Base-by-base conservation (phyloP, 495 filamentous ascomycete species). In the Neurospora intermedia region DNA sequence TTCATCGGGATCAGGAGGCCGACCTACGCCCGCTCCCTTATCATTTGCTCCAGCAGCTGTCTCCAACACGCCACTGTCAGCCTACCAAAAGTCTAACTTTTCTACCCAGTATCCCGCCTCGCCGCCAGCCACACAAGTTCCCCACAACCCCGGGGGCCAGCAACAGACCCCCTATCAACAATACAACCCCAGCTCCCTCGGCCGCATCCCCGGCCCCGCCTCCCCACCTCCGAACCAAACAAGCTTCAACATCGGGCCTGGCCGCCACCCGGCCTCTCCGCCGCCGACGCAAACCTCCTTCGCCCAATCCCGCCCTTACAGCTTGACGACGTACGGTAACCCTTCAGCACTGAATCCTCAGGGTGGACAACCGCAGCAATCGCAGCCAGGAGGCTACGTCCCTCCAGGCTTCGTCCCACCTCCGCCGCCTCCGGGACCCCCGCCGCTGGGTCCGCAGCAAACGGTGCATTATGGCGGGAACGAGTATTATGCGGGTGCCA, bases 391-490 rank as follows among this genome's bases (percentile, higher is more conserved):
- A 13, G 41, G 48, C 39, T 87, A 85, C 69, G 85, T 95, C 75
- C 93, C 93, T 42, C 88, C 89, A 20, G 94, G 94, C 20, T 98
- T 97, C 80, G 88, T 97, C 45, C 95, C 94, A 1, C 95, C 95
- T 1, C 95, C 95, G 10, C 95, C 95, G 23, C 95, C 95, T 0
- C 92, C 91, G 4, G 92, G 91, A 15, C 93, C 93, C 10, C 91
- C 93, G 43, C 91, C 93, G 46, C 83, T 89, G 54, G 90, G 91
- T 0, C 90, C 87, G 20, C 93, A 94, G 75, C 89, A 90, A 69
- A 89, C 85, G 15, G 85, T 88, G 27, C 87, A 86, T 70, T 84
- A 84, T 54, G 73, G 73, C 6, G 69, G 74, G 0, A 35, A 66
- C 27, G 77, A 87, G 43, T 86, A 84, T 70, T 86, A 84, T 54